phyloP scores from a whole-genome alignment of 305 asterid species.

The Solanum chacoense region DNA sequence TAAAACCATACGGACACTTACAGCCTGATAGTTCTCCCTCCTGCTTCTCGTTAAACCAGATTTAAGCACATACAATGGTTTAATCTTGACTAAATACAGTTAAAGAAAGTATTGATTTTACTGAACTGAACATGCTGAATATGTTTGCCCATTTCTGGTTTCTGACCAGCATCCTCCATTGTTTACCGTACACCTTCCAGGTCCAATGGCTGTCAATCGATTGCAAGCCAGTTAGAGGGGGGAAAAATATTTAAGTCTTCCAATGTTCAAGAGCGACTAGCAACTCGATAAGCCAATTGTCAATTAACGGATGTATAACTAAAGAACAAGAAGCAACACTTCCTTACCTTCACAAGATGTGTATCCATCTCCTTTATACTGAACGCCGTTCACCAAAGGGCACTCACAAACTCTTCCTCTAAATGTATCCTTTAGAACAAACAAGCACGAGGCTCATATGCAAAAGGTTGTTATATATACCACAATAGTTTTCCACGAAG shows the following conservation, averaged over 20 bases:
- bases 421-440: slow-evolving; percentile 57
- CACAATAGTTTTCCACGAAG: background rate
- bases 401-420: slow-evolving; percentile 92
- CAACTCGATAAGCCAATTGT: background rate
- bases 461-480: background rate
- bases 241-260: background rate
- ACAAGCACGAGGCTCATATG: background rate
- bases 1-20: slow-evolving; percentile 67
- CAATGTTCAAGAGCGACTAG: background rate
- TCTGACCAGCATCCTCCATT: slow-evolving; percentile 90
- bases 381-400: slow-evolving; percentile 60
- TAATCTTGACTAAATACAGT: background rate
- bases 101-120: background rate
- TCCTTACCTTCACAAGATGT: slow-evolving; percentile 54
- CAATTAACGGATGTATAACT: background rate
- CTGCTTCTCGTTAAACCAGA: slow-evolving; percentile 21
- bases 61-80: background rate
- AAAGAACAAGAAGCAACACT: background rate
- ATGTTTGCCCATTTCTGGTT: slow-evolving; percentile 32
- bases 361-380: slow-evolving; percentile 81
- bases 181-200: slow-evolving; percentile 71
- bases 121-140: slow-evolving; percentile 76
- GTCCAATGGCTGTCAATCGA: slow-evolving; percentile 58
- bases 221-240: slow-evolving; percentile 4
- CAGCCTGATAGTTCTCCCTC: slow-evolving; percentile 62